These are phyloP conservation scores for Aspergillus sp. DNA, from an alignment of 2,329 filamentous ascomycete genomes.

Conservation along the genomic window DNA sequence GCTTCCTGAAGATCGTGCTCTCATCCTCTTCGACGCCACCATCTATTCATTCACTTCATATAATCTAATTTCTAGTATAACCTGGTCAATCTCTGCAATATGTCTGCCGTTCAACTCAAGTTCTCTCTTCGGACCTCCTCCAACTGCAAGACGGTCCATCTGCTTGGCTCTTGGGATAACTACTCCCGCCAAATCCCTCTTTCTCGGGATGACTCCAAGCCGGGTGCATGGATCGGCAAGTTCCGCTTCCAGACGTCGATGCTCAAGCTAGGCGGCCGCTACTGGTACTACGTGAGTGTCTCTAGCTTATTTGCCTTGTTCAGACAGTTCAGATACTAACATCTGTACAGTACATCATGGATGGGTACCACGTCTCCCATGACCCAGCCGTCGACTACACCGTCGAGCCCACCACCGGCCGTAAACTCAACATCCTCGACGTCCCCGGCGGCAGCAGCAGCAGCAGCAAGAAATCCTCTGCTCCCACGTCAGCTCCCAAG, in stretches of 20 bases:
- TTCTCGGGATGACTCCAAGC: conserved; percentile 83
- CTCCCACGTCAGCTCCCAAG: conserved; percentile 30
- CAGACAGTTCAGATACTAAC: conserved; percentile 11
- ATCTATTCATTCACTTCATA: conserved; percentile 16
- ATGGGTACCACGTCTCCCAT: conserved; percentile 97
- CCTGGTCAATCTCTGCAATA: conserved; percentile 50
- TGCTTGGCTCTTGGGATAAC: conserved; percentile 98
- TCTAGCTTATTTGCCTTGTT: not conserved
- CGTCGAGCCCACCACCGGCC: conserved; percentile 93
- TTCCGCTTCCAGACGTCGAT: conserved; percentile 91
- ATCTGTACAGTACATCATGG: conserved; percentile 76
- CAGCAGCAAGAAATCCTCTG: conserved; percentile 40
- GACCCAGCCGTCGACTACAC: conserved; percentile 87
- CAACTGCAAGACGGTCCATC: conserved; percentile 94
- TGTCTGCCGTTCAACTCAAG: conserved; percentile 90
- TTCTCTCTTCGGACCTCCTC: conserved; percentile 95
- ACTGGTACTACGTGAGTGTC: conserved; percentile 87
- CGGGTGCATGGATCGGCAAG: conserved; percentile 90
- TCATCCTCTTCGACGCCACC: conserved; percentile 22
- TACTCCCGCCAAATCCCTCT: conserved; percentile 93
- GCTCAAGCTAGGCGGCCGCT: conserved; percentile 83
- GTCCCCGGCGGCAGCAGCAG: conserved; percentile 60
- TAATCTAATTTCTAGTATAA: conserved; percentile 33
- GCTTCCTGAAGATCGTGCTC: conserved; percentile 11
- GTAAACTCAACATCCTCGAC: conserved; percentile 96